Conservation (phyloP, 305 asterid genomes). For the Coffea humblotiana region DNA sequence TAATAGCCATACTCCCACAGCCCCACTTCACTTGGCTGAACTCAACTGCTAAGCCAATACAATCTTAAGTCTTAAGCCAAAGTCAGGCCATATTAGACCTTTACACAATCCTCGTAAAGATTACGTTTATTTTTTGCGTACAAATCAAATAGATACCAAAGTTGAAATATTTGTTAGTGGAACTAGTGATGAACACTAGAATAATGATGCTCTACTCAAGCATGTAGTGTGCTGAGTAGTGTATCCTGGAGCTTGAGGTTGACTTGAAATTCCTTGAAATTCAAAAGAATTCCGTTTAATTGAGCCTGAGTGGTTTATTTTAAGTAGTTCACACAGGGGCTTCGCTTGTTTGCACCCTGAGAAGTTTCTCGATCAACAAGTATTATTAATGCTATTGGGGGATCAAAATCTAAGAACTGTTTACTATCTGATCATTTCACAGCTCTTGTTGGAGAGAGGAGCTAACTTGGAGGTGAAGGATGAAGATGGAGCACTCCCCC, state of each 20-base stretch:
- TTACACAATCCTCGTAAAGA: neutral
- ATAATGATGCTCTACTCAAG: neutral
- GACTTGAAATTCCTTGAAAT: neutral
- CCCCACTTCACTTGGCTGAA: neutral
- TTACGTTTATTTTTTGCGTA: neutral
- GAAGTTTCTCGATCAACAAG: neutral
- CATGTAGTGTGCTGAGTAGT: neutral
- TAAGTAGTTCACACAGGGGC: neutral
- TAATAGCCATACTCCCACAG: neutral
- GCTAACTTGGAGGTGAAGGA: slow-evolving; percentile 83
- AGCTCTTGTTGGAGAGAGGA: slow-evolving; percentile 85
- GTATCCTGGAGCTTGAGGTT: slow-evolving; percentile 5
- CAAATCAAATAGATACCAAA: too few relatives aligned
- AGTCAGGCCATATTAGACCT: neutral
- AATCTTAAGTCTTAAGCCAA: neutral
- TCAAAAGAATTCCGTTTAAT: neutral
- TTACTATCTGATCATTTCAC: slow-evolving; percentile 15
- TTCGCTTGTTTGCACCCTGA: neutral
- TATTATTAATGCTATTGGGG: neutral
- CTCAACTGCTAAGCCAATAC: neutral
- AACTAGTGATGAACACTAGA: neutral
- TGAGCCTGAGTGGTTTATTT: neutral
- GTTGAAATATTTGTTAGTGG: neutral
- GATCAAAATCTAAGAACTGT: neutral
- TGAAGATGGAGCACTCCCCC: slow-evolving; percentile 88